Evolutionary conservation across 176 grass and related monocot species (phyloP).

Genomic region (Eleusine coracana): DNA sequence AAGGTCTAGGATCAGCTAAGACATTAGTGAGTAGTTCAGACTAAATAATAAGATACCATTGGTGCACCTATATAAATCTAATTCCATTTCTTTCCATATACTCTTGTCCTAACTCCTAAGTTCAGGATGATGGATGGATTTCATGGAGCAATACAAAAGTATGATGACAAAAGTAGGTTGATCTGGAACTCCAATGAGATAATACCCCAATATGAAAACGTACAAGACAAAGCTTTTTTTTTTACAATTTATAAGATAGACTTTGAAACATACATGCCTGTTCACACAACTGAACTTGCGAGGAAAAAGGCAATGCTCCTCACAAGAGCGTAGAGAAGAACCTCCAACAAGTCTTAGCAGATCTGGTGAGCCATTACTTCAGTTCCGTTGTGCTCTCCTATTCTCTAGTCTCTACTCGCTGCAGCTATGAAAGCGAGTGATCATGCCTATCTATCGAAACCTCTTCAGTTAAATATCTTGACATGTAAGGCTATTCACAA

Average conservation of each 20-base stretch:
- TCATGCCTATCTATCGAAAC: slow-evolving; percentile 37
- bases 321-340: not conserved
- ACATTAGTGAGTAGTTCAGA: slow-evolving; percentile 11
- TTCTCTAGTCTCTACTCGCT: slow-evolving; percentile 41
- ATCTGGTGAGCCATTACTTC: slow-evolving; percentile 36
- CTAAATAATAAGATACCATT: slow-evolving; percentile 31
- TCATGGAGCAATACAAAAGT: slow-evolving; percentile 4
- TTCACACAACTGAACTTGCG: slow-evolving; percentile 22
- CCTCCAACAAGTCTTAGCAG: slow-evolving; percentile 1
- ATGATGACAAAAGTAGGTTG: no score
- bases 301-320: not conserved
- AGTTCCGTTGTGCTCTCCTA: slow-evolving; percentile 30
- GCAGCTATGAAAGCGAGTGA: slow-evolving; percentile 39
- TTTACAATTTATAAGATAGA: no score
- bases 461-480: slow-evolving; percentile 38
- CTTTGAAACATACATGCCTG: slow-evolving; percentile 41
- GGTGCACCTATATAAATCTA: slow-evolving; percentile 7
- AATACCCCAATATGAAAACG: not conserved
- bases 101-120: slow-evolving; percentile 14
- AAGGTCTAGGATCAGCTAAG: slow-evolving; percentile 34
- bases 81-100: slow-evolving; percentile 13
- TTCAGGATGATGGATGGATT: not conserved
- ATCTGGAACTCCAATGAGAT: not conserved
- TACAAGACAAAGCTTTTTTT: no score
- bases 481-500: slow-evolving; percentile 28